Base-by-base conservation (phyloP, 2,329 filamentous ascomycete genomes). In the Ophiostoma sp. region DNA sequence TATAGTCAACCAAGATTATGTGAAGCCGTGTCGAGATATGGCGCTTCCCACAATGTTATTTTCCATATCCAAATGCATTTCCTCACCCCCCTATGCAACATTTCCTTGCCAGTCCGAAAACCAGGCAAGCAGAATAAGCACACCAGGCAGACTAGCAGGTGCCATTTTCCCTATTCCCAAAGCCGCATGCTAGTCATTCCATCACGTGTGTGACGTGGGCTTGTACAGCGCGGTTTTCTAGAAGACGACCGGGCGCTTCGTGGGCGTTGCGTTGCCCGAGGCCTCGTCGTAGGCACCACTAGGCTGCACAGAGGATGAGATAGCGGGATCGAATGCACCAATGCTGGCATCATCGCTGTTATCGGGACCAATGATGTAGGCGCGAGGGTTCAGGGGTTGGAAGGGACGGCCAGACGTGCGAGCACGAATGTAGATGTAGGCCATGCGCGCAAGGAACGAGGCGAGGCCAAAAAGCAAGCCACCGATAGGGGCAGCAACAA, bases 401-500 rank as follows among this genome's bases (percentile, higher is more conserved):
- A 93, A 94, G 5, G 83, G 82, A 58, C 79, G 79, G 2, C 88
- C 87, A n/a, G 78, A 82, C 18, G 78, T 72, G 77, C 83, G 89
- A 11, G 89, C 85, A 71, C 79, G 73, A 40, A 82, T 69, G 73
- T 81, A 92, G 72, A 87, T 85, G 66, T 84, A 83, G 0, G 78
- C 76, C 55, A 93, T 76, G 41, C 91, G 83, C 58, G 87, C 73
- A 14, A 74, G 81, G 47, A 90, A 82, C 5, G 89, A 89, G 2
- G 81, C 84, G 58, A 87, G 83, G 0, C 86, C 89, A 84, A 89
- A 93, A 45, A 93, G 78, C 18, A 94, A 74, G 36, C 89, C 89
- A 1, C 91, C 91, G 2, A 93, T 78, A 0, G 91, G 91, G 0
- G 91, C 91, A 9, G 89, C 90, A 4, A 94, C 88, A 74, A 94